phyloP scores from a whole-genome alignment of 2,329 filamentous ascomycete species.

The Exophiala lecanii-corni region DNA sequence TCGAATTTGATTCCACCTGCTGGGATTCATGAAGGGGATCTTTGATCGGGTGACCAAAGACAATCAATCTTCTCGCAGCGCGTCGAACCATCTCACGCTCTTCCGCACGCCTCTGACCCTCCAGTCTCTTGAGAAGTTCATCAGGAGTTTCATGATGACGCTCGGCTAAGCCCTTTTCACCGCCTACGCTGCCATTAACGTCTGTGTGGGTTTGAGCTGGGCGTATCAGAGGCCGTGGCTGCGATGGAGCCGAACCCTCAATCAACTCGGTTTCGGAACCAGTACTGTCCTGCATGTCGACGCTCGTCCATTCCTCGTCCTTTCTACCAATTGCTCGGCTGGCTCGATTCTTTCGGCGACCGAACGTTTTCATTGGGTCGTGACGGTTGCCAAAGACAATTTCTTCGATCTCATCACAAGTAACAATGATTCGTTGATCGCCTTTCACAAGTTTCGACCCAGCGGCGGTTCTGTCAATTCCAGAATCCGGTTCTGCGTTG shows the following conservation, averaged over 20 bases:
- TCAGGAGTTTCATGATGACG: conserved; percentile 32
- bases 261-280: too few species aligned
- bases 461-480: conserved; percentile 30
- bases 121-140: conserved; percentile 15
- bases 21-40: background rate
- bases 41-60: conserved; percentile 13
- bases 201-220: conserved; percentile 44
- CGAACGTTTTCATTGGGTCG: conserved; percentile 45
- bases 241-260: too few species aligned
- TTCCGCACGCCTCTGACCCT: conserved; percentile 22
- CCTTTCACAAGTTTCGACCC: conserved; percentile 38
- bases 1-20: background rate
- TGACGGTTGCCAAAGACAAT: conserved; percentile 45
- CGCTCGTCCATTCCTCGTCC: conserved; percentile 38
- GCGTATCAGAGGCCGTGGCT: conserved; percentile 33
- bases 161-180: conserved; percentile 53
- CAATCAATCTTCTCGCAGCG: conserved; percentile 20
- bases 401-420: conserved; percentile 48
- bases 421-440: conserved; percentile 47
- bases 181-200: conserved; percentile 54
- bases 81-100: conserved; percentile 22
- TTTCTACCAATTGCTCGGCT: conserved; percentile 35
- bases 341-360: conserved; percentile 43
- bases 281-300: conserved; percentile 36
- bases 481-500: conserved; percentile 31